A percentile compares a stretch with the other conserved stretches of the same genome.
Evolutionary conservation across 2,329 filamentous ascomycete species (phyloP).

Genomic region (Sclerotinia sclerotiorum): DNA sequence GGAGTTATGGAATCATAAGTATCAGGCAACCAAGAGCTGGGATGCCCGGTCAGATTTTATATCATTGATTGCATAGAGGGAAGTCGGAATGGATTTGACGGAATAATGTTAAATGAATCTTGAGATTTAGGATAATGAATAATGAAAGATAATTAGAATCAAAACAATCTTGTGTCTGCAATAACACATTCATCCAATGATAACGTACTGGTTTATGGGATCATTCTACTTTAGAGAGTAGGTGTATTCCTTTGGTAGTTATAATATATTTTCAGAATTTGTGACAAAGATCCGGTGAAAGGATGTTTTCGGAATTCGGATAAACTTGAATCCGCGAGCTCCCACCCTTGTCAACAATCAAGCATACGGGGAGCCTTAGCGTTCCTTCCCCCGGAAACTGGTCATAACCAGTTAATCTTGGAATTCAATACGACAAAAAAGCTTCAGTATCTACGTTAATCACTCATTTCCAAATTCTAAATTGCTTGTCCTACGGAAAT

Average conservation of each 20-base stretch:
- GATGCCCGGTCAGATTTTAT: conserved; percentile 25
- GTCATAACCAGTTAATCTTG: conserved; percentile 15
- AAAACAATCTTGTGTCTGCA: neutral
- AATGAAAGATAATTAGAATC: neutral
- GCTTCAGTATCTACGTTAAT: conserved; percentile 3
- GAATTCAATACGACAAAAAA: conserved; percentile 14
- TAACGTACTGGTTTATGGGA: too few species aligned
- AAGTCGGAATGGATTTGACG: neutral
- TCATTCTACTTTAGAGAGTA: too few species aligned
- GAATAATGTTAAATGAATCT: neutral
- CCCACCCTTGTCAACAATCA: conserved; percentile 11
- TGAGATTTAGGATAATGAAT: neutral
- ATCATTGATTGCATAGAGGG: neutral
- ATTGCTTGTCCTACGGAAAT: conserved; percentile 31
- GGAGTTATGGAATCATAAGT: conserved; percentile 5
- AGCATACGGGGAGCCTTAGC: conserved; percentile 19
- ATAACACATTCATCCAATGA: neutral
- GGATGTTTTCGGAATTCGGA: neutral
- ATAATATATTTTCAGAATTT: too few species aligned
- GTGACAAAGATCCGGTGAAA: neutral
- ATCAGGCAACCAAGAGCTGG: conserved; percentile 40
- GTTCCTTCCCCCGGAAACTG: conserved; percentile 23
- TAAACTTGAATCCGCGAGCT: neutral
- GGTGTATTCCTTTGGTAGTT: too few species aligned
- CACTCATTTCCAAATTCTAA: neutral